A percentile compares a stretch with the other conserved stretches of the same genome.
Conservation (phyloP, 2,329 filamentous ascomycete genomes). For the Delphinella strobiligena region DNA sequence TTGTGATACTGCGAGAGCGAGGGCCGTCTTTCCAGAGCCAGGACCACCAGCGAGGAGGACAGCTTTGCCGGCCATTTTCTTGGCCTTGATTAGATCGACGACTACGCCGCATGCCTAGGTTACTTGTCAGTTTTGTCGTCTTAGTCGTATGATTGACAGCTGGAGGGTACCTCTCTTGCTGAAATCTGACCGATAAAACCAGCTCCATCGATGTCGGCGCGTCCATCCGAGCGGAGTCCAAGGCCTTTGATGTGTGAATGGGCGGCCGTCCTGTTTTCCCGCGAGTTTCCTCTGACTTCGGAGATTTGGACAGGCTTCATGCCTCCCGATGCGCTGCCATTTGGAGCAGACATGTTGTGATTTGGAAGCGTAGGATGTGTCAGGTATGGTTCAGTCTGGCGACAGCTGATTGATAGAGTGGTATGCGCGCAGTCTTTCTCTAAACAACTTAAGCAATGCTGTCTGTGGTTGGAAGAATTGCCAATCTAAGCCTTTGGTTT, state of each 20-base stretch:
- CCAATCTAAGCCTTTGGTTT: no score
- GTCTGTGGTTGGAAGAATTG: no score
- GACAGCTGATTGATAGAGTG: not conserved
- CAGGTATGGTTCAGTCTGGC: no score
- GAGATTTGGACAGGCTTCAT: constrained; percentile 22
- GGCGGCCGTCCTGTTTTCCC: constrained; percentile 90
- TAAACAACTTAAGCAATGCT: no score
- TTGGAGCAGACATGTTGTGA: constrained; percentile 2
- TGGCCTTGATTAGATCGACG: constrained; percentile 86
- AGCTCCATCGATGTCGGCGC: constrained; percentile 63
- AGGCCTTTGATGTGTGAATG: constrained; percentile 98
- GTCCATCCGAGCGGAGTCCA: constrained; percentile 74
- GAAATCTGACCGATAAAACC: constrained; percentile 84
- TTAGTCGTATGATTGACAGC: constrained; percentile 34
- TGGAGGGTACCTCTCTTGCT: constrained; percentile 52
- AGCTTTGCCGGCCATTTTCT: constrained; percentile 95
- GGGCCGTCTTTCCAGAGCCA: constrained; percentile 91
- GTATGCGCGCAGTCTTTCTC: no score
- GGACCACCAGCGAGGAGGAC: constrained; percentile 89
- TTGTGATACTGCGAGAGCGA: constrained; percentile 90
- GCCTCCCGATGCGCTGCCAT: constrained; percentile 13
- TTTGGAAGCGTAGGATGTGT: no score
- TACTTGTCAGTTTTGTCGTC: constrained; percentile 22
- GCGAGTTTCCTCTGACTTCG: constrained; percentile 29
- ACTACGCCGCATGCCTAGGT: constrained; percentile 75